Evolutionary conservation across 306 rosid species (phyloP).

Genomic region (cucumber (Cucumis sativus)): DNA sequence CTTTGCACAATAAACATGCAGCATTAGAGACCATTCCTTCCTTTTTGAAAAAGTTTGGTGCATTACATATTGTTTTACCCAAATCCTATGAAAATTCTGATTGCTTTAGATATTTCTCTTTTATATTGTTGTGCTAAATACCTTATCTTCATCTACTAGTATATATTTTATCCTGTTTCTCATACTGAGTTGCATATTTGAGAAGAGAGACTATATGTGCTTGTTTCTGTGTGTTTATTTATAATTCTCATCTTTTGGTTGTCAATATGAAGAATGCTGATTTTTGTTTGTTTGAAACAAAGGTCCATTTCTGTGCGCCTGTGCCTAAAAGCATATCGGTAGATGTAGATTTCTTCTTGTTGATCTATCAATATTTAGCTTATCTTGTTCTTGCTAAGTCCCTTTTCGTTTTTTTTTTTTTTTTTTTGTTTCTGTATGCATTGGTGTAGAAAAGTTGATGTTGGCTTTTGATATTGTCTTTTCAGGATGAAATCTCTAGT

Average conservation of each 20-base stretch:
- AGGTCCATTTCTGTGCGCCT: neutral
- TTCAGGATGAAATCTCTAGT: conserved; percentile 88
- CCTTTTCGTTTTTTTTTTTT: neutral
- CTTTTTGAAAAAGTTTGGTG: conserved; percentile 12
- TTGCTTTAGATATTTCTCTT: neutral
- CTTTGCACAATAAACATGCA: conserved; percentile 15
- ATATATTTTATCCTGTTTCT: neutral
- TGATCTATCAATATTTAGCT: too few relatives aligned
- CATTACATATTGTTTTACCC: conserved; percentile 12
- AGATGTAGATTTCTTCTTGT: neutral
- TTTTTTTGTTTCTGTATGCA: neutral
- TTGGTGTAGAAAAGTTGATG: conserved; percentile 1
- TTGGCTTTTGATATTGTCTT: conserved; percentile 18
- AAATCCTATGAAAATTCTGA: neutral
- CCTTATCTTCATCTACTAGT: neutral
- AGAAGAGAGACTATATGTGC: neutral
- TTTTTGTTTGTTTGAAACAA: conserved; percentile 32
- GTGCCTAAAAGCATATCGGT: neutral
- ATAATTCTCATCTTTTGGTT: neutral
- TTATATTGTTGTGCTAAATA: neutral
- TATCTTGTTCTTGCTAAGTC: neutral
- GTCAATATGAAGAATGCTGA: conserved; percentile 34
- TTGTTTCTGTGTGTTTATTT: neutral
- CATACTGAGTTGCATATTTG: neutral
- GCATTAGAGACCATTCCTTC: conserved; percentile 16